Conservation (phyloP, 306 rosid species). For the Trifolium subterraneum region DNA sequence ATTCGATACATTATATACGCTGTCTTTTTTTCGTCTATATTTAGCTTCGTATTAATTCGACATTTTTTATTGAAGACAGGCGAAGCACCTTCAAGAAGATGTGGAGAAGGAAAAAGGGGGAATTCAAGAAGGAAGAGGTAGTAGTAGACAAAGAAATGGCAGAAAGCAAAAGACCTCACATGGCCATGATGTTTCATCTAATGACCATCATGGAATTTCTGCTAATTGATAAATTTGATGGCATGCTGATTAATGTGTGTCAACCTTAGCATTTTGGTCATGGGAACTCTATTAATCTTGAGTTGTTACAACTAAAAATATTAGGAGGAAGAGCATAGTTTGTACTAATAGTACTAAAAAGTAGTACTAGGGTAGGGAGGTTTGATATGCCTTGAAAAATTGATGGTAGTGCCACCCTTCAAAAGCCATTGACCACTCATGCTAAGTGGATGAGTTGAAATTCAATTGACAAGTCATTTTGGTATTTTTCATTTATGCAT, state of each 20-base stretch:
- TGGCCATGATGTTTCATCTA: constrained; percentile 57
- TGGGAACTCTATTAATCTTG: constrained; percentile 14
- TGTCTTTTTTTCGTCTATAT: not conserved
- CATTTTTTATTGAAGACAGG: constrained; percentile 54
- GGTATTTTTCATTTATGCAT: constrained; percentile 13
- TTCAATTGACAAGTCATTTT: constrained; percentile 21
- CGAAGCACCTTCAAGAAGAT: constrained; percentile 49
- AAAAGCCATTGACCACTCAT: constrained; percentile 22
- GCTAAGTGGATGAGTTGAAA: constrained; percentile 29
- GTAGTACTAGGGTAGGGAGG: not conserved
- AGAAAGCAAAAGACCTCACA: constrained; percentile 57
- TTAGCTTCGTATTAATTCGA: constrained; percentile 7
- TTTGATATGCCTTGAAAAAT: constrained; percentile 1
- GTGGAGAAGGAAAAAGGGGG: constrained; percentile 48
- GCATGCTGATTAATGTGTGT: constrained; percentile 16
- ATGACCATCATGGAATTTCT: constrained; percentile 48
- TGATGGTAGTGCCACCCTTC: constrained; percentile 30
- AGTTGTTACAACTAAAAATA: not conserved
- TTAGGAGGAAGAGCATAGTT: constrained; percentile 1
- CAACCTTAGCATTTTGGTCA: constrained; percentile 17
- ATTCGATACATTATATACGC: not conserved
- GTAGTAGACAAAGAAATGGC: constrained; percentile 45
- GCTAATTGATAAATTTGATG: constrained; percentile 41
- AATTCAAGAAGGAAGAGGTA: constrained; percentile 54
- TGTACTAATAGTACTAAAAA: not conserved